phyloP scores from a whole-genome alignment of 768 basidiomycete species.

The Filobasidium wieringae region DNA sequence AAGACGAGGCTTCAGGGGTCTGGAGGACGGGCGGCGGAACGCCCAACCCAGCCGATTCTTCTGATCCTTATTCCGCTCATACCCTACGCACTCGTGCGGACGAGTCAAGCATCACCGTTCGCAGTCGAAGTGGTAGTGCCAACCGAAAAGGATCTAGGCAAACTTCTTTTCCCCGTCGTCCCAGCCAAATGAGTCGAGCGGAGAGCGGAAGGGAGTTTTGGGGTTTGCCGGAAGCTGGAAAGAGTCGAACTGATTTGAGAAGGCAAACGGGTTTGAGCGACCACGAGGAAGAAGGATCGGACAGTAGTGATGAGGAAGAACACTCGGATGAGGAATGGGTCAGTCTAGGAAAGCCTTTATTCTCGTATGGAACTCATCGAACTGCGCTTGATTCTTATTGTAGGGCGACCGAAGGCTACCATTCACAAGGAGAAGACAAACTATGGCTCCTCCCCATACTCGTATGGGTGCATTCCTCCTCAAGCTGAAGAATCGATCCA shows the following conservation, averaged over 20 bases:
- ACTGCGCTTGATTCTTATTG: background rate
- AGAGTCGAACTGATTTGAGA: constrained; percentile 17
- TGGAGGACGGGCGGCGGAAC: background rate
- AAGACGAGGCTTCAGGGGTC: background rate
- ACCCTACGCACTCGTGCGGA: constrained; percentile 5
- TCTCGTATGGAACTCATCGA: background rate
- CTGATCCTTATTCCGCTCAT: background rate
- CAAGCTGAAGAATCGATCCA: constrained; percentile 14
- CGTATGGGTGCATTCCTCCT: constrained; percentile 18
- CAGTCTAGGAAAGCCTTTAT: constrained; percentile 1
- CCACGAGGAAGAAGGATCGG: constrained; percentile 21
- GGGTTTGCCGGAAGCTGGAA: constrained; percentile 32
- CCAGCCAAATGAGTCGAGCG: constrained; percentile 21
- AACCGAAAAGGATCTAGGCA: background rate
- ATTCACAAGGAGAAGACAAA: constrained; percentile 15
- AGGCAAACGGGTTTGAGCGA: constrained; percentile 14
- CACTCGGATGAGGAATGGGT: constrained; percentile 31
- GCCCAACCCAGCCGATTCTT: background rate
- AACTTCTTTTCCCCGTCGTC: background rate
- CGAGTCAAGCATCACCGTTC: constrained; percentile 4
- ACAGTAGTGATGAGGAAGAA: background rate
- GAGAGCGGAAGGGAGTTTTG: constrained; percentile 36
- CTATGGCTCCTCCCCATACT: constrained; percentile 16
- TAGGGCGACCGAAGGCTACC: constrained; percentile 18
- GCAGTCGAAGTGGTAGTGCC: background rate